phyloP scores from a whole-genome alignment of 805 yeast species.

The Starmerella sp. region DNA sequence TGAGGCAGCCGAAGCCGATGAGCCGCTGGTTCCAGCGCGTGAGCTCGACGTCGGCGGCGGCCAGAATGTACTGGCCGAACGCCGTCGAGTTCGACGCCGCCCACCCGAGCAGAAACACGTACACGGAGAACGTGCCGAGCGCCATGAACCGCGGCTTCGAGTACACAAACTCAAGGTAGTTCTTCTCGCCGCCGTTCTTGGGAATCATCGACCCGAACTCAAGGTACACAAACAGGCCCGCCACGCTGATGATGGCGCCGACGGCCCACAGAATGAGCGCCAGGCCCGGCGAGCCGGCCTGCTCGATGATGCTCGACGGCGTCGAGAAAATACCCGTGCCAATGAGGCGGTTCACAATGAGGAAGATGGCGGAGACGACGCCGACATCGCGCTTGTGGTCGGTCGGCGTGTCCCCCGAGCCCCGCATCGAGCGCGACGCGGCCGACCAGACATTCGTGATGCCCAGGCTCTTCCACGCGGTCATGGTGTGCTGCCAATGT shows the following conservation, averaged over 20 bases:
- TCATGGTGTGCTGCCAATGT: background rate
- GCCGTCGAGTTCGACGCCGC: constrained; percentile 76
- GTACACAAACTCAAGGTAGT: constrained; percentile 62
- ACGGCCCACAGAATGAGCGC: constrained; percentile 62
- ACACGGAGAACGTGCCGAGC: constrained; percentile 55
- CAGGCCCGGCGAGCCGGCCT: constrained; percentile 62
- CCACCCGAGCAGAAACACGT: constrained; percentile 69
- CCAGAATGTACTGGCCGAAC: constrained; percentile 64
- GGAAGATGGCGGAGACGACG: constrained; percentile 48
- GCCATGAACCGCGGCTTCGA: constrained; percentile 57
- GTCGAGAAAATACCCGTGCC: constrained; percentile 72
- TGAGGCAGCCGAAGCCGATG: constrained; percentile 61
- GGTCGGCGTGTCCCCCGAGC: background rate
- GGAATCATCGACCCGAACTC: constrained; percentile 64
- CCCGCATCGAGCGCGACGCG: background rate
- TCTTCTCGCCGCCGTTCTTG: constrained; percentile 78
- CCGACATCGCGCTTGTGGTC: constrained; percentile 29
- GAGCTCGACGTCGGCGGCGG: constrained; percentile 29
- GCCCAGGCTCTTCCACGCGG: background rate
- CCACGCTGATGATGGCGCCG: constrained; percentile 57
- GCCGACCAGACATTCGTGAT: background rate
- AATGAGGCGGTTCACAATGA: constrained; percentile 56
- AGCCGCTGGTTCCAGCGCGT: constrained; percentile 64
- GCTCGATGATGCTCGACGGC: constrained; percentile 44
- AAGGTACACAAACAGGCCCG: constrained; percentile 60